Evolutionary conservation across 306 rosid species (phyloP), one percentile per base, ranked within the genome.

Genomic region (Sindora glabra): DNA sequence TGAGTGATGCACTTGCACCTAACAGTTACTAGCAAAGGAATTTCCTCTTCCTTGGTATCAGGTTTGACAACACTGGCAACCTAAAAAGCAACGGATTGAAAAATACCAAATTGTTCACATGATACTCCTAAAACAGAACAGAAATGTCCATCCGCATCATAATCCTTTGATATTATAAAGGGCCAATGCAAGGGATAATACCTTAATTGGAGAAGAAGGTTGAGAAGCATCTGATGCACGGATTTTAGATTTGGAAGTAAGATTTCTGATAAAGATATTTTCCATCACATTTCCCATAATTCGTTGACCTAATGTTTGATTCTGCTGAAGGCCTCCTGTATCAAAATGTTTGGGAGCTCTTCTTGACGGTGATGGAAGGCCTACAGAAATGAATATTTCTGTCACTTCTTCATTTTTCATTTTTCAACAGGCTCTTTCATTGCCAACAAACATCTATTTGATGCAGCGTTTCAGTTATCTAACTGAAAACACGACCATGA

Each of bases 1-100:
- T 94, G 99, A 16, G 99, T 94, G 32, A 94, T 84, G 83, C 99
- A 89, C 75, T 89, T 89, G 45, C 89, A 95, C 77, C 99, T 73
- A 69, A 90, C 81, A 73, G 86, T 77, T 61, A 72, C 83, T 69
- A 94, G 67, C 63, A 94, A 65, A 60, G 94, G 84, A 74, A 84
- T 84, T 81, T 80, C 95, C 69, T 86, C 89, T 27, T 84, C 79
- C 74, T 74, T 84, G 72, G 72, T 69, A 55, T 82, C 89, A 22
- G 75, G 84, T 55, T 89, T 97, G 34, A 65, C 76, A 21, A 67
- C 59, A 62, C 89, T 97, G 59, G 84, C 77, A 62, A 67, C 83
- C 99, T 94, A 73, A 56, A 75, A 57, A 66, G 64, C 62, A 76
- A 38, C 4, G 19, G 32, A 65, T 58, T 50, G 24, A 50, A 63